Evolutionary conservation across 2,329 filamentous ascomycete species (phyloP), one percentile per base, ranked within the genome.

Genomic region (Trichothecium roseum): DNA sequence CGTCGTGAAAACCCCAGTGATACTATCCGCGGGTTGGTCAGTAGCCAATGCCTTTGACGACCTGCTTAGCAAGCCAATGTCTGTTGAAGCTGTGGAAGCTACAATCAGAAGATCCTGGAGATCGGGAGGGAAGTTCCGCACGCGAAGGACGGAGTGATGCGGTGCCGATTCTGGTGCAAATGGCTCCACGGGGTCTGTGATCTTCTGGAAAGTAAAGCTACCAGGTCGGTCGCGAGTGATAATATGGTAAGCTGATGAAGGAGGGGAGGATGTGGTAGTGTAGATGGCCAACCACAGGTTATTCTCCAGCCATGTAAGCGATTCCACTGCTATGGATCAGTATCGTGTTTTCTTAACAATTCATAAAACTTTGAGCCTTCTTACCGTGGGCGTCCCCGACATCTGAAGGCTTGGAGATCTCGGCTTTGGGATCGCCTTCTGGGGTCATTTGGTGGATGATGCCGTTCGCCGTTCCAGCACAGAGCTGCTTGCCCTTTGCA

Each of bases 271-370:
- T 41, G 69, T 71, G 20, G 70, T 63, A n/a, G 83, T 85, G 56
- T 95, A 81, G 16, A 91, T 74, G 37, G 81, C 69, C 30, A 96
- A 67, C 53, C 95, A 93, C 3, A 89, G 63, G 47, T 93, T 64
- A 46, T 91, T 94, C 50, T 91, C 84, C 15, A 96, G 69, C 91
- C 93, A 98, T 27, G 72, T 71, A 28, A 98, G 69, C 13, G 82
- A 81, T 4, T 86, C 84, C 3, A 93, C 84, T 81, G 46, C 34
- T 16, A 26, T 38, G 16, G 14, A 42, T 62, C 34, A 42, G 35
- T 15, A n/a, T n/a, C n/a, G 17, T 32, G 20, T 22, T 10, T 17
- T 9, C 10, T 10, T 8, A 28, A 14, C 8, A 12, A 20, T 24
- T n/a, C 13, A 6, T 3, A 28, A 16, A 34, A 20, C 8, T 10